Percentiles rank a stretch among this genome's conserved stretches.
These are phyloP conservation scores for Metschnikowia santaceciliae DNA, from an alignment of 805 yeast species.

Conservation along the genomic window DNA sequence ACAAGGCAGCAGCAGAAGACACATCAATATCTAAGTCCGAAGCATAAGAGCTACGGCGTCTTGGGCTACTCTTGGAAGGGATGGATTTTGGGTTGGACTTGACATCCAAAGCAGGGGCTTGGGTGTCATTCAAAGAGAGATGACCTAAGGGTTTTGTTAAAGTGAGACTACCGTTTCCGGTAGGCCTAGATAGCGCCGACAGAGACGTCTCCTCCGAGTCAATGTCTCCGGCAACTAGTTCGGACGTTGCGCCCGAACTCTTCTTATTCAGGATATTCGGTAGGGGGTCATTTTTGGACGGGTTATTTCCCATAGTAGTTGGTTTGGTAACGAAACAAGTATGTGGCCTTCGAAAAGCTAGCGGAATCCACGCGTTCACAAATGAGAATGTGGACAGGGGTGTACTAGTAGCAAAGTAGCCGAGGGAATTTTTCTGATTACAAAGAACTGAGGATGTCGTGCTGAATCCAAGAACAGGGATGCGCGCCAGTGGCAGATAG, in stretches of 20 bases:
- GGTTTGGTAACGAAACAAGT: neutral
- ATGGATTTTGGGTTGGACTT: constrained; percentile 12
- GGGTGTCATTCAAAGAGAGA: neutral
- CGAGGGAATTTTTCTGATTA: constrained; percentile 4
- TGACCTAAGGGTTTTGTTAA: constrained; percentile 4
- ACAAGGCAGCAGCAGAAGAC: constrained; percentile 42
- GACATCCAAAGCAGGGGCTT: neutral
- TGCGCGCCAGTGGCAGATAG: constrained; percentile 3
- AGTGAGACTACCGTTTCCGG: constrained; percentile 20
- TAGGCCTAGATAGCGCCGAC: constrained; percentile 40
- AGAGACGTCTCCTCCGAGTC: constrained; percentile 39
- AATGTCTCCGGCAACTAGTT: constrained; percentile 30
- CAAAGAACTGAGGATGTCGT: constrained; percentile 1
- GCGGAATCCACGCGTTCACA: constrained; percentile 1
- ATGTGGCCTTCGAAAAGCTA: neutral
- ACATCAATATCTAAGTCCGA: constrained; percentile 38
- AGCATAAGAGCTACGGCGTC: constrained; percentile 8
- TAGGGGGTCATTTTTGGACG: constrained; percentile 51
- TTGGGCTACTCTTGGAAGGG: constrained; percentile 6
- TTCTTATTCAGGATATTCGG: constrained; percentile 36
- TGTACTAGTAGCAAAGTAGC: neutral
- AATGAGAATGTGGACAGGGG: neutral
- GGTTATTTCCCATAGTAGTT: constrained; percentile 59
- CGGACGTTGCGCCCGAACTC: constrained; percentile 24
- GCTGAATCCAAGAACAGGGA: constrained; percentile 3